A percentile compares a stretch with the other conserved stretches of the same genome.
Conservation (phyloP, 2,329 filamentous ascomycete genomes). For the Eutypa lata region DNA sequence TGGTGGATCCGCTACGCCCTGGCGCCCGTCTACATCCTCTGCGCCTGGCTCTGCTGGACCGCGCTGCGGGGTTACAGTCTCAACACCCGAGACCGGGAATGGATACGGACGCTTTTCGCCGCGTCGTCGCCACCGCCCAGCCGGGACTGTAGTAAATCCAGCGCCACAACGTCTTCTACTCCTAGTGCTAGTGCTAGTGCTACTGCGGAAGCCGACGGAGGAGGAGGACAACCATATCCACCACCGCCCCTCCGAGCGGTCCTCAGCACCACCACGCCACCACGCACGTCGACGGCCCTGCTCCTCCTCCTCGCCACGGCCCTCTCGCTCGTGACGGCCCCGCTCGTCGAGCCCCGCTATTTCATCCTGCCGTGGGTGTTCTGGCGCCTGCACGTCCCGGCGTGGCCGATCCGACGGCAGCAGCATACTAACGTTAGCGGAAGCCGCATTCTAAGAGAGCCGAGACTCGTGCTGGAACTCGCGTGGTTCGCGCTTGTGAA, state of each 20-base stretch:
- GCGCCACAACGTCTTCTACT: too few species aligned
- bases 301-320: constrained; percentile 66
- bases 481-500: constrained; percentile 71
- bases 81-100: not conserved
- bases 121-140: too few species aligned
- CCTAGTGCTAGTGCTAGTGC: too few species aligned
- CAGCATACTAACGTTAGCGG: not conserved
- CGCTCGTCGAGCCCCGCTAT: constrained; percentile 91
- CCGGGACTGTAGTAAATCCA: too few species aligned
- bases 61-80: constrained; percentile 49
- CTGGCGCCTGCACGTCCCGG: constrained; percentile 58
- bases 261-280: constrained; percentile 26
- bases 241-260: constrained; percentile 18
- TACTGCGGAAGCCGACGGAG: not conserved
- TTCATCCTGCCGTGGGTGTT: constrained; percentile 95
- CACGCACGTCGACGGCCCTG: constrained; percentile 49
- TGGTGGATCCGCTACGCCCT: constrained; percentile 63
- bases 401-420: not conserved
- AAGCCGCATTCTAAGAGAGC: constrained; percentile 1
- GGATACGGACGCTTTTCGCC: constrained; percentile 14
- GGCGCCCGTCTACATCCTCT: constrained; percentile 66
- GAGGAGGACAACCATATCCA: not conserved
- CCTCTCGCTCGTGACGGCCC: constrained; percentile 80
- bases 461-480: constrained; percentile 31
- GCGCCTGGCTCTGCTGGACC: constrained; percentile 66